Evolutionary conservation across 352 stramenopile genomes (phyloP), one percentile per base, ranked within the genome.

Genomic region (Pythium plurisporium): DNA sequence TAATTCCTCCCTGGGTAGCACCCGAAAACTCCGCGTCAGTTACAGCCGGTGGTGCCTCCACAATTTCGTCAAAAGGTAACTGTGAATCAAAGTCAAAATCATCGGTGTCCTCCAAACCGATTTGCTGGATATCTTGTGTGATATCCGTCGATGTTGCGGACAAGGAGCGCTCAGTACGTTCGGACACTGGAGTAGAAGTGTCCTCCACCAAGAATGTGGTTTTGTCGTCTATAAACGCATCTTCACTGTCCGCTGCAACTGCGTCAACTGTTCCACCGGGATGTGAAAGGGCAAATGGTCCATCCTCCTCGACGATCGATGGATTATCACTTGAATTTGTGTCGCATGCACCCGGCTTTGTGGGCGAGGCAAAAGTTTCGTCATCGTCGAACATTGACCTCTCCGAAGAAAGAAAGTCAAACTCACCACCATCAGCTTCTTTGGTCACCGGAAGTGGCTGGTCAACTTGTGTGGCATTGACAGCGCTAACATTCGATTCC

Each of bases 101-200:
- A 4, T 65, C 48, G 40, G 64, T 50, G n/a, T 65, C 49, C 5
- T 55, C 48, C 20, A 50, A n/a, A 9, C 48, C 48, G 5, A 47
- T 47, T 23, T 64, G 68, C 48, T 82, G 69, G 58, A 77, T 77
- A 40, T 85, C 70, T 49, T 79, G 62, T 0, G 76, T 82, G 23
- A 85, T 76, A 33, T 85, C 74, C 0, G 46, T 50, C n/a, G 65
- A 78, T 10, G 62, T 63, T 5, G 53, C 45, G 4, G 50, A 48
- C 1, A 56, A 6, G 3, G 50, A 61, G 7, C 45, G 50, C 23
- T 66, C 44, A 15, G 17, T 65, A 44, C 34, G 36, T 29, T 53
- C 47, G 4, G 38, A 14, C 2, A 25, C 2, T 15, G 23, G 11
- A 10, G 42, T 26, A 23, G 20, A 8, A 10, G 19, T 33, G 6